Percentiles rank a stretch among this genome's conserved stretches.
phyloP scores from a whole-genome alignment of 2,329 filamentous ascomycete genomes.

The Diaporthe aspalathi region DNA sequence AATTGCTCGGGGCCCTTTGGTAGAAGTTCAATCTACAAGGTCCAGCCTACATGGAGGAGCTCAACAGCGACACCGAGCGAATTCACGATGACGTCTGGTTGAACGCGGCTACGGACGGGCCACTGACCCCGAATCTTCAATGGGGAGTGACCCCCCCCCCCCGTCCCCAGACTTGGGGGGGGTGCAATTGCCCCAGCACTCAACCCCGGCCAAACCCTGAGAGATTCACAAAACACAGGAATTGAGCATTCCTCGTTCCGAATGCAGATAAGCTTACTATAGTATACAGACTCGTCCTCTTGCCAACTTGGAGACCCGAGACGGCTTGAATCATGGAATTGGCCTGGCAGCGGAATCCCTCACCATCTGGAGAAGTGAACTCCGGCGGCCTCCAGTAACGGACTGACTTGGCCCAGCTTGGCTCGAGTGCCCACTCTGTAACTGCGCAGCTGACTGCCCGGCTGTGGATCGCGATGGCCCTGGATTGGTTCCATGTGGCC shows the following conservation, averaged over 20 bases:
- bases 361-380: not conserved
- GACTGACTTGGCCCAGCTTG: conserved; percentile 12
- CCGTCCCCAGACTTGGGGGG: not conserved
- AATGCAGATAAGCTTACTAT: conserved; percentile 28
- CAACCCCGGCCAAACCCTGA: conserved; percentile 3
- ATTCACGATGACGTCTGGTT: conserved; percentile 27
- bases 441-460: conserved; percentile 26
- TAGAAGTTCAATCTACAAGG: not conserved
- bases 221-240: not conserved
- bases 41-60: not conserved
- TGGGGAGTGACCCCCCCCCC: too few species aligned
- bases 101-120: conserved; percentile 12
- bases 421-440: not conserved
- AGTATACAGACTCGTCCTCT: not conserved
- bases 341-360: conserved; percentile 15
- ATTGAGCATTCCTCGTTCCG: not conserved
- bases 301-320: not conserved
- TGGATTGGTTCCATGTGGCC: conserved; percentile 11
- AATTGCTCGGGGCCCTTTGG: not conserved
- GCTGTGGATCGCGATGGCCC: conserved; percentile 10
- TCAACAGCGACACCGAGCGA: not conserved
- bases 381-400: conserved; percentile 18
- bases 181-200: not conserved
- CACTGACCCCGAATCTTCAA: conserved; percentile 16
- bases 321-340: not conserved